Percentiles rank a stretch among this genome's conserved stretches.
Evolutionary conservation across 371 early-diverging fungal species (phyloP).

Genomic region (Apophysomyces ossiformis): DNA sequence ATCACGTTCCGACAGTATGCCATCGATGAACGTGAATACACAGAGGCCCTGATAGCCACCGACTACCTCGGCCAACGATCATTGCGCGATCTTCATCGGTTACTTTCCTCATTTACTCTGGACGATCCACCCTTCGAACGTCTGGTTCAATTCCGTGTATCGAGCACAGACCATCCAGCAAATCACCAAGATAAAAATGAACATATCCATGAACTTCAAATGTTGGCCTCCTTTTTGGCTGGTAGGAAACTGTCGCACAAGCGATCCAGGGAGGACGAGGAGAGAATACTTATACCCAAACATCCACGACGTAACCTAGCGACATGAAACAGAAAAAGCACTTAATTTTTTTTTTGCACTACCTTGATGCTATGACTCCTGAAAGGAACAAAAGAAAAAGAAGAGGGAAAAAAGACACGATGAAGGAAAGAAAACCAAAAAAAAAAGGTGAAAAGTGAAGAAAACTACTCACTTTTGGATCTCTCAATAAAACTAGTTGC

Average conservation of each 20-base stretch:
- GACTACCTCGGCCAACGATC: constrained; percentile 32
- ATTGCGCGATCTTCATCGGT: constrained; percentile 22
- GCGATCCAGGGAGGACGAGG: constrained; percentile 14
- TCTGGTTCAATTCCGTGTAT: constrained; percentile 26
- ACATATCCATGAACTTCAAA: constrained; percentile 24
- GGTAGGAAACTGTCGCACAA: constrained; percentile 19
- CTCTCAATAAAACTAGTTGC: no score
- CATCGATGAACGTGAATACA: constrained; percentile 31
- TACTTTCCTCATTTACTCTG: constrained; percentile 24
- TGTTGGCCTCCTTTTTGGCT: constrained; percentile 28
- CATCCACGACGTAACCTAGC: constrained; percentile 20
- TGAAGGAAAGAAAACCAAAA: no score
- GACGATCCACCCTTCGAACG: constrained; percentile 55
- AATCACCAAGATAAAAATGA: constrained; percentile 18
- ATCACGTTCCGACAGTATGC: constrained; percentile 49
- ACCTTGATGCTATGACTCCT: no score
- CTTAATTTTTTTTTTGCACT: no score
- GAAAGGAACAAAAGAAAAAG: no score
- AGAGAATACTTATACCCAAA: constrained; percentile 4
- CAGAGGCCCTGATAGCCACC: constrained; percentile 17
- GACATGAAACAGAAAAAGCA: constrained; percentile 7
- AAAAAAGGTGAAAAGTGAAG: no score
- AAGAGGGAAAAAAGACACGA: no score
- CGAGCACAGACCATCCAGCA: constrained; percentile 20
- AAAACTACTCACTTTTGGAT: no score